Percentiles rank a stretch among this genome's conserved stretches.
These are phyloP conservation scores for Platanthera zijinensis DNA, from an alignment of 106 monocot species.

Conservation along the genomic window DNA sequence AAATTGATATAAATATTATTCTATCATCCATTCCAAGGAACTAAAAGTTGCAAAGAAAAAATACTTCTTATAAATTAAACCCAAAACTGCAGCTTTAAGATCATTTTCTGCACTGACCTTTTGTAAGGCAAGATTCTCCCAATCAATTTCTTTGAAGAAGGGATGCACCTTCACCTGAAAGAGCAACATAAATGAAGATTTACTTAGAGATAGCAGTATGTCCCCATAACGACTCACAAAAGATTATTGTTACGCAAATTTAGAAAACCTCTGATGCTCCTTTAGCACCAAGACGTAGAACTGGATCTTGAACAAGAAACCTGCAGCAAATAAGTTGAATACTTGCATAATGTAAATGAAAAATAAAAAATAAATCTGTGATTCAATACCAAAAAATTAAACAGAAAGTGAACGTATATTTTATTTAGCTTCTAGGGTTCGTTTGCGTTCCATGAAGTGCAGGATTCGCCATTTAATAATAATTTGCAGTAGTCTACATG, in stretches of 20 bases:
- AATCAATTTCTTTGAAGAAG: constrained; percentile 53
- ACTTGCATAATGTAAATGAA: neutral
- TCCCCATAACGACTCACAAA: neutral
- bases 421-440: neutral
- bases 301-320: constrained; percentile 45
- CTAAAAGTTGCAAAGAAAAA: neutral
- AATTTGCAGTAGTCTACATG: neutral
- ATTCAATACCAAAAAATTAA: neutral
- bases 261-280: constrained; percentile 51
- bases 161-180: constrained; percentile 52
- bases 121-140: constrained; percentile 47
- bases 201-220: neutral
- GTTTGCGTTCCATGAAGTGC: neutral
- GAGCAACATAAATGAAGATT: constrained; percentile 8
- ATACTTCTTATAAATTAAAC: neutral
- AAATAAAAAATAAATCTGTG: neutral
- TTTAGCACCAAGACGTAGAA: constrained; percentile 43
- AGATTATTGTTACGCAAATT: neutral
- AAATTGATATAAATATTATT: neutral
- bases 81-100: neutral
- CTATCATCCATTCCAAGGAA: neutral
- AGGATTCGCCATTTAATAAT: neutral
- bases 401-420: neutral
- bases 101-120: constrained; percentile 29
- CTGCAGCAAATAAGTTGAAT: constrained; percentile 17